Conservation (phyloP, 2,329 filamentous ascomycete species). For the Didymellaceae sp. region DNA sequence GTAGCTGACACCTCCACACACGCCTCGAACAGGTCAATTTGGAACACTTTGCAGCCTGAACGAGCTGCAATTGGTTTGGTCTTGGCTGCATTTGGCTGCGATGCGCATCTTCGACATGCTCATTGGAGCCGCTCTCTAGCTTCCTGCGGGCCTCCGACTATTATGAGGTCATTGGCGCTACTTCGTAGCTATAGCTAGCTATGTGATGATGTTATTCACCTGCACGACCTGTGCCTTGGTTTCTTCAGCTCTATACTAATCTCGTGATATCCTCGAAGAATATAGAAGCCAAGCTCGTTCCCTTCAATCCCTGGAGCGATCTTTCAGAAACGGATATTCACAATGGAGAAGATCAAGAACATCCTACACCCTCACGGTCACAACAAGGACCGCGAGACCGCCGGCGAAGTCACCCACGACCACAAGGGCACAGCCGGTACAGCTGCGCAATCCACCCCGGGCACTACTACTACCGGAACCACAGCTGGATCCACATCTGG, state of each 20-base stretch:
- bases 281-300: slow-evolving; percentile 9
- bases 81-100: slow-evolving; percentile 18
- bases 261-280: slow-evolving; percentile 3
- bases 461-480: background rate
- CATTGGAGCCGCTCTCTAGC: slow-evolving; percentile 30
- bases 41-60: slow-evolving; percentile 1
- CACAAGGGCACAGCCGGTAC: slow-evolving; percentile 22
- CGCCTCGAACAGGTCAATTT: slow-evolving; percentile 2
- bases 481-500: background rate
- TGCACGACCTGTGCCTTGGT: slow-evolving; percentile 33
- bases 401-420: slow-evolving; percentile 23
- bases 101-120: slow-evolving; percentile 6
- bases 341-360: slow-evolving; percentile 56
- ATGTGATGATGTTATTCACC: slow-evolving; percentile 25
- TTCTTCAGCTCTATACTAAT: slow-evolving; percentile 13
- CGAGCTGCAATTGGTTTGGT: slow-evolving; percentile 22
- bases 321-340: slow-evolving; percentile 13
- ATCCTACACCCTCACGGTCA: slow-evolving; percentile 48
- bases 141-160: slow-evolving; percentile 17
- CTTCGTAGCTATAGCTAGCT: slow-evolving; percentile 16
- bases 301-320: slow-evolving; percentile 16
- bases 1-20: slow-evolving; percentile 4
- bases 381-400: slow-evolving; percentile 45
- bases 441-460: slow-evolving; percentile 6
- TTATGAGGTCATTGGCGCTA: slow-evolving; percentile 19